Percentiles rank a stretch among this genome's conserved stretches.
Conservation (phyloP, 805 yeast genomes). For the Helenozyma baotianmanensis region DNA sequence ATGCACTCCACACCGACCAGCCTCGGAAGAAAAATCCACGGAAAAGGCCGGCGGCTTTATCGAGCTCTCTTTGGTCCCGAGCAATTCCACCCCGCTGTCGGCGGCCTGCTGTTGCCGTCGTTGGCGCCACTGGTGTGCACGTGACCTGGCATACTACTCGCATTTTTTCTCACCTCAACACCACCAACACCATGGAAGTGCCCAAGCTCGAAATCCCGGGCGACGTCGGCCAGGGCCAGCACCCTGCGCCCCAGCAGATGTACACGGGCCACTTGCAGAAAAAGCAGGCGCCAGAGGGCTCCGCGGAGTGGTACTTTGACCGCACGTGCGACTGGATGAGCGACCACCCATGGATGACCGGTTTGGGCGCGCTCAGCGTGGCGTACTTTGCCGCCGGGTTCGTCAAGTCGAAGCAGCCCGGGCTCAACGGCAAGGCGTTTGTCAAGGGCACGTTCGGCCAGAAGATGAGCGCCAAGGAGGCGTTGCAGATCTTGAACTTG, state of each 20-base stretch:
- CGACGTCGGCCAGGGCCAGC: conserved; percentile 26
- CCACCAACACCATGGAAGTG: conserved; percentile 40
- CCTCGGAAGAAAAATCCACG: too few species aligned
- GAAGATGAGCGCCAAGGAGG: conserved; percentile 89
- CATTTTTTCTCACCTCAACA: conserved; percentile 1
- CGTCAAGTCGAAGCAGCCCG: conserved; percentile 64
- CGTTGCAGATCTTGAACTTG: conserved; percentile 75
- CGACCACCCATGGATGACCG: conserved; percentile 72
- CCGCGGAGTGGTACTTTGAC: conserved; percentile 63
- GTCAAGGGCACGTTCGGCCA: conserved; percentile 84
- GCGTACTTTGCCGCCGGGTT: conserved; percentile 64
- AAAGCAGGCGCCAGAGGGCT: conserved; percentile 39
- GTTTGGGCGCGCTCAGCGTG: conserved; percentile 62
- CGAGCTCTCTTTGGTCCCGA: too few species aligned
- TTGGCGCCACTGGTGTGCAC: conserved; percentile 4
- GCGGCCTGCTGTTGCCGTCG: too few species aligned
- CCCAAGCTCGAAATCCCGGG: conserved; percentile 59
- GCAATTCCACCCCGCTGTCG: too few species aligned
- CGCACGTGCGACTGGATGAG: conserved; percentile 55
- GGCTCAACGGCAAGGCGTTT: conserved; percentile 61
- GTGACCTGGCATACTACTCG: conserved; percentile 3
- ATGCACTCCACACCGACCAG: too few species aligned
- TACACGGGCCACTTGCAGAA: conserved; percentile 39
- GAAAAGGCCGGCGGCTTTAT: too few species aligned
- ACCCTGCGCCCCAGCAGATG: conserved; percentile 18